phyloP scores from a whole-genome alignment of 176 grass and related monocot species.

The Otatea glauca region DNA sequence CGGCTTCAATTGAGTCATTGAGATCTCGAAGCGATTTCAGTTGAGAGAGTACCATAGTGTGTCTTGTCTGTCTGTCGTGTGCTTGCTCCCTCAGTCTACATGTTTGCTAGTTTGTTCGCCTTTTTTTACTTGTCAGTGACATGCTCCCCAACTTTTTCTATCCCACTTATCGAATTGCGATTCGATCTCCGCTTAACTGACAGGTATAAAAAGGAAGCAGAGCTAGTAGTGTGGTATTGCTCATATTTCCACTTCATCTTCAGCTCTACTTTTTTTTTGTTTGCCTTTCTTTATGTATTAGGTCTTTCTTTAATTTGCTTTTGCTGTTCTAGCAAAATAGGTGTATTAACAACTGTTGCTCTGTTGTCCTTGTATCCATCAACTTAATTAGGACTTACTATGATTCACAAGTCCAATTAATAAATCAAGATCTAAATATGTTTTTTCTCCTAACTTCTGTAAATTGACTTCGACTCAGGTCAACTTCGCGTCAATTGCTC shows the following conservation, averaged over 20 bases:
- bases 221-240: constrained; percentile 22
- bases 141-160: neutral
- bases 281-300: neutral
- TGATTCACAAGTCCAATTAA: neutral
- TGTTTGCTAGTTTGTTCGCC: neutral
- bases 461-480: neutral
- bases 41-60: neutral
- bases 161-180: neutral
- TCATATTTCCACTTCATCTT: constrained; percentile 33
- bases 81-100: neutral
- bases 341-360: neutral
- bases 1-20: neutral
- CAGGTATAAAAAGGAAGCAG: constrained; percentile 22
- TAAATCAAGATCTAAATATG: neutral
- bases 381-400: neutral
- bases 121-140: neutral
- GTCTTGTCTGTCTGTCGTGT: neutral
- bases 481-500: neutral
- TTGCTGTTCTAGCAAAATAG: neutral
- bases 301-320: neutral
- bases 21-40: neutral
- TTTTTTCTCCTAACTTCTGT: neutral
- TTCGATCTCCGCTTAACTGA: neutral
- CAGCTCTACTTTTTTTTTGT: neutral
- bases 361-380: neutral